phyloP scores from a whole-genome alignment of 345 rosid species.

The Cochlearia excelsa region DNA sequence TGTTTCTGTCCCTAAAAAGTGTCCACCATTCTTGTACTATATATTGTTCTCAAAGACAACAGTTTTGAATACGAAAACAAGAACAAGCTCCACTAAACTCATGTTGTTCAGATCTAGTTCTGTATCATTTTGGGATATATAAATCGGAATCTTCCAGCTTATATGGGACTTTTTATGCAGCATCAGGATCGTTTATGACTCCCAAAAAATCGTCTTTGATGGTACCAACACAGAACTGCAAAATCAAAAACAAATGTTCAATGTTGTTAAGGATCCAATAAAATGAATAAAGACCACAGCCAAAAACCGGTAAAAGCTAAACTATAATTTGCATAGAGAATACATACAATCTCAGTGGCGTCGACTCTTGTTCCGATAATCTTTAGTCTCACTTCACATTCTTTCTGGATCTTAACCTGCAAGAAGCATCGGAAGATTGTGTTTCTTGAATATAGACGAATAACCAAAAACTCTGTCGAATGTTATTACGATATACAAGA shows the following conservation, averaged over 20 bases:
- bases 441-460: slow-evolving; percentile 15
- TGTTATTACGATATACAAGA: neutral
- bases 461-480: neutral
- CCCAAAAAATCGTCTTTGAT: slow-evolving; percentile 94
- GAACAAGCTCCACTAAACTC: no score
- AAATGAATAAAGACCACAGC: neutral
- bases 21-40: no score
- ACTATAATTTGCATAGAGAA: slow-evolving; percentile 7
- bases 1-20: no score
- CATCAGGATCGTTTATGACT: slow-evolving; percentile 81
- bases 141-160: no score
- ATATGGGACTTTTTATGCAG: slow-evolving; percentile 36
- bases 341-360: slow-evolving; percentile 77
- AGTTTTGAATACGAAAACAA: no score
- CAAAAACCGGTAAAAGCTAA: neutral
- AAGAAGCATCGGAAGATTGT: slow-evolving; percentile 15
- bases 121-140: no score
- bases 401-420: slow-evolving; percentile 91
- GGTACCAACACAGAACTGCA: slow-evolving; percentile 94
- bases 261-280: neutral
- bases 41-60: no score
- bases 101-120: no score
- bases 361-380: slow-evolving; percentile 91
- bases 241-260: slow-evolving; percentile 3
- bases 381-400: slow-evolving; percentile 89